Conservation (phyloP, 2,329 filamentous ascomycete genomes). For the Coniochaeta sp. region DNA sequence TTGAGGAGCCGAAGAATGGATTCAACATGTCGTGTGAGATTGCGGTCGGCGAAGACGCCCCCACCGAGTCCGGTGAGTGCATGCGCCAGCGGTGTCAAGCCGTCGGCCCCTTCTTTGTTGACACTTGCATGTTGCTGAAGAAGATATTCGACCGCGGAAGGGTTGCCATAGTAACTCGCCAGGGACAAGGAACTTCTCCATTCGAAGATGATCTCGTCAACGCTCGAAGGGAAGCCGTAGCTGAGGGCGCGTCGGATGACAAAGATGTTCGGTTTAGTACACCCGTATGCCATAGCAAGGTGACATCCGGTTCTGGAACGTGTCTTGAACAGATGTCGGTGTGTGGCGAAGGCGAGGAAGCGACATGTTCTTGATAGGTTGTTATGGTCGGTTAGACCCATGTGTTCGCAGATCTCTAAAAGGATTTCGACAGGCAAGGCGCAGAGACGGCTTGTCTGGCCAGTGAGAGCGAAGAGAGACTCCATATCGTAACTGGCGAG, state of each 20-base stretch:
- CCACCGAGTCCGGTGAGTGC: neutral
- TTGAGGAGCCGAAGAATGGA: neutral
- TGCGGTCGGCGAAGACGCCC: neutral
- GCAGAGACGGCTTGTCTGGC: neutral
- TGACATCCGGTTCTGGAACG: neutral
- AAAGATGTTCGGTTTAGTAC: too few relatives aligned
- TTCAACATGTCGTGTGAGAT: too few relatives aligned
- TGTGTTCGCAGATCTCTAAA: neutral
- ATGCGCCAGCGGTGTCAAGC: neutral
- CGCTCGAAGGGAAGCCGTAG: too few relatives aligned
- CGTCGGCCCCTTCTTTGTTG: neutral
- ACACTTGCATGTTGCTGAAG: neutral
- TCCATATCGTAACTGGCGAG: neutral
- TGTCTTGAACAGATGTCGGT: neutral
- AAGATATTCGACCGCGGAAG: neutral
- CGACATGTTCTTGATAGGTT: neutral
- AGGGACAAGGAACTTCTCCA: neutral
- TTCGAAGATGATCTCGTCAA: too few relatives aligned
- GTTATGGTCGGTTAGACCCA: neutral
- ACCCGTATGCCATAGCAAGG: too few relatives aligned
- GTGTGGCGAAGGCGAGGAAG: neutral
- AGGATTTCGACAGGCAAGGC: neutral
- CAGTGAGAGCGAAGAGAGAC: neutral
- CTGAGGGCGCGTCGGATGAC: too few relatives aligned
- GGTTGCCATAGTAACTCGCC: neutral